Evolutionary conservation across 2,329 filamentous ascomycete species (phyloP), one percentile per base, ranked within the genome.

Genomic region (Paraconiothyrium brasiliense): DNA sequence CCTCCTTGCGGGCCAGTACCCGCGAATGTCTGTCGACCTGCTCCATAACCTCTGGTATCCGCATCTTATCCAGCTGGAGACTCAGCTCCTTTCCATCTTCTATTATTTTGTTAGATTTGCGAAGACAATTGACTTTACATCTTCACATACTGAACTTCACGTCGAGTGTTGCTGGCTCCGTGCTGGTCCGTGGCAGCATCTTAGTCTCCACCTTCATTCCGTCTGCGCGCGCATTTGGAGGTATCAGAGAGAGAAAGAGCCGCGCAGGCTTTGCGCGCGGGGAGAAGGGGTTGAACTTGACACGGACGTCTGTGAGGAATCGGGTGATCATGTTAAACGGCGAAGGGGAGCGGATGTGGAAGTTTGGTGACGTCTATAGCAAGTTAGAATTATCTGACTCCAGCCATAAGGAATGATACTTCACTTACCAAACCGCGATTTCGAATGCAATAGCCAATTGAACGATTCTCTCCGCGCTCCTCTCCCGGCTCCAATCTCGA

Each of bases 71-170:
- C 68, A 92, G 86, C 76, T 97, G 89, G 43, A 98, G 86, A 37
- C 88, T 88, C 83, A 98, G 87, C 73, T 96, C 90, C 82, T 94
- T 97, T 71, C 95, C 95, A 76, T 97, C 95, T 85, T 97, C 92
- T 96, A 76, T 58, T 48, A 37, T 44, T 27, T 20, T 27, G 66
- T 76, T 62, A 76, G 71, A 58, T 56, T 34, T 32, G 27, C 24
- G 7, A 35, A 44, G 27, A 39, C 16, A 20, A 41, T 27, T 20
- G 5, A 30, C 27, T 27, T 35, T 16, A 3, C 13, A 22, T 30
- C 34, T 46, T 48, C 13, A 75, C 85, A 59, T 85, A 96, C 92
- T 97, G 80, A 98, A 98, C 73, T 94, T 96, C 69, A 99, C 82
- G 44, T 83, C 84, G 59, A 99, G 80, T 49, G 86, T 85, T 59